phyloP scores from a whole-genome alignment of 257 asterid genomes.

The Cinchona pubescens region DNA sequence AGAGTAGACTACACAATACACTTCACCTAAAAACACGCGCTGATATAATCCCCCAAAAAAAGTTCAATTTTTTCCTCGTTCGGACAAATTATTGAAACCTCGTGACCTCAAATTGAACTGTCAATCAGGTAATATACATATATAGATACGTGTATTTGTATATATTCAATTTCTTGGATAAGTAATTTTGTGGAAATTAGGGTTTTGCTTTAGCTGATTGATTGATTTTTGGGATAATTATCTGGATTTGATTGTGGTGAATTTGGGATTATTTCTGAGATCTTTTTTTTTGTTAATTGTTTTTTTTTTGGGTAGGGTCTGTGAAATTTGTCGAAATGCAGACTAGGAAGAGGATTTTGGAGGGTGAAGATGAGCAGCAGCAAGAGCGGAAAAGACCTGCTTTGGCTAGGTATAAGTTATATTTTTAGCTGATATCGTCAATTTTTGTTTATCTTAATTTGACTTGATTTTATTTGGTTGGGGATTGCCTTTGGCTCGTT shows the following conservation, averaged over 20 bases:
- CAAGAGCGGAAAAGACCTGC: slow-evolving; percentile 62
- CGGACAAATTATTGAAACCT: neutral
- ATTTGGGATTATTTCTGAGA: slow-evolving; percentile 4
- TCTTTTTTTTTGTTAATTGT: slow-evolving; percentile 7
- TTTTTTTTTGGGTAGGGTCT: slow-evolving; percentile 2
- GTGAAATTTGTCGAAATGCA: slow-evolving; percentile 54
- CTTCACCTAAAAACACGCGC: slow-evolving; percentile 6
- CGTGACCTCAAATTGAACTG: neutral
- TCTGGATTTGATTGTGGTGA: neutral
- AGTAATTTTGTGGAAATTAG: neutral
- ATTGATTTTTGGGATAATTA: neutral
- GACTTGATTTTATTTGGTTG: neutral
- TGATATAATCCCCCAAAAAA: neutral
- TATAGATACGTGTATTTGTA: too few species aligned
- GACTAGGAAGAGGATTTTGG: slow-evolving; percentile 88
- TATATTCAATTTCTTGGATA: neutral
- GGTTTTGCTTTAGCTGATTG: too few species aligned
- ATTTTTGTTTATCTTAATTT: neutral
- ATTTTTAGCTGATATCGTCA: neutral
- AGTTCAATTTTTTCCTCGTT: neutral
- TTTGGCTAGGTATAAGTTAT: slow-evolving; percentile 41
- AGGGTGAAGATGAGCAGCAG: slow-evolving; percentile 61
- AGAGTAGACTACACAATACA: slow-evolving; percentile 12
- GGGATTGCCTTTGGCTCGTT: slow-evolving; percentile 1
- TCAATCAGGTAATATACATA: slow-evolving; percentile 8